These are phyloP conservation scores for Fomitiporia mediterranea DNA, from an alignment of 1,284 basidiomycete species.

Conservation along the genomic window DNA sequence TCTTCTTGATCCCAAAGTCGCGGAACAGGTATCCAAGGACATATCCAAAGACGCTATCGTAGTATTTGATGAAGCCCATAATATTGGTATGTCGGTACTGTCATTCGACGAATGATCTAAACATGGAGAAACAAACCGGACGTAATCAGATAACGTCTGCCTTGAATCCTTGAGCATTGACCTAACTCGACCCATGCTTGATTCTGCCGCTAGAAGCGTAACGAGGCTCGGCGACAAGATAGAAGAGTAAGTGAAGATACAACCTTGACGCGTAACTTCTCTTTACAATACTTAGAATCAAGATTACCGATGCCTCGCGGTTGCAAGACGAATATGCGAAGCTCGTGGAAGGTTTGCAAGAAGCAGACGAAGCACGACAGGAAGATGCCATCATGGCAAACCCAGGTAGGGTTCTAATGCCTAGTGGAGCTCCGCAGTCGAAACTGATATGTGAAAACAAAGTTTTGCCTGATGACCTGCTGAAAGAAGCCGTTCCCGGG, in stretches of 20 bases:
- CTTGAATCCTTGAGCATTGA: conserved; percentile 99
- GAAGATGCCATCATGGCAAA: conserved; percentile 89
- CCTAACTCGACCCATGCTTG: conserved; percentile 97
- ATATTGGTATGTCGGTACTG: conserved; percentile 73
- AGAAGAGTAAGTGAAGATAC: conserved; percentile 71
- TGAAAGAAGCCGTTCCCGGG: conserved; percentile 94
- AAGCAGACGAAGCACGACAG: conserved; percentile 55
- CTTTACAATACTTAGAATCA: conserved; percentile 61
- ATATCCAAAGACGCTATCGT: conserved; percentile 98
- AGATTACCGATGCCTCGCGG: conserved; percentile 89
- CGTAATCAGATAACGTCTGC: conserved; percentile 85
- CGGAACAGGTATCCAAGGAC: conserved; percentile 98
- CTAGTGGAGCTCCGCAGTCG: conserved; percentile 1
- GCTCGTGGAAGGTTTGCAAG: conserved; percentile 92
- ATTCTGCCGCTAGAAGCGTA: conserved; percentile 90
- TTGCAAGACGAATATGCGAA: conserved; percentile 98
- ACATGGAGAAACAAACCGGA: neutral
- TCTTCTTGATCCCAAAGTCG: conserved; percentile 97
- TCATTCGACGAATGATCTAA: conserved; percentile 1
- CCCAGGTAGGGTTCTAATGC: conserved; percentile 54
- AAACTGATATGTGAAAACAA: conserved; percentile 17
- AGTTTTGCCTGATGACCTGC: conserved; percentile 93
- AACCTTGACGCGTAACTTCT: neutral
- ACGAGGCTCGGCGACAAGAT: conserved; percentile 87
- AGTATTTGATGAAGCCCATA: conserved; percentile 99